Percentiles rank a stretch among this genome's conserved stretches.
phyloP scores from a whole-genome alignment of 1,284 basidiomycete species.

The Heliocybe sulcata region DNA sequence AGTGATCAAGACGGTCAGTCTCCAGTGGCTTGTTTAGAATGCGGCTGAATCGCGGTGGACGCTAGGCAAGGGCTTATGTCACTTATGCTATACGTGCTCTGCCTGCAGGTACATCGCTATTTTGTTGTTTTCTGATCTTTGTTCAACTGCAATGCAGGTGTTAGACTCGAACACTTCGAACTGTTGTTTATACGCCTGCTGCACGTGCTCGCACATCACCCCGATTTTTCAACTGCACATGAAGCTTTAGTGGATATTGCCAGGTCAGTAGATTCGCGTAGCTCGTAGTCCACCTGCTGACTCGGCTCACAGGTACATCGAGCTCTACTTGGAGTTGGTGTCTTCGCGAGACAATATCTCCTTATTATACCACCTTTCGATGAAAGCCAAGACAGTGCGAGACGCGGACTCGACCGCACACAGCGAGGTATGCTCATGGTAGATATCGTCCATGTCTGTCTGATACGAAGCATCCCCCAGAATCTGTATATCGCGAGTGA shows the following conservation, averaged over 20 bases:
- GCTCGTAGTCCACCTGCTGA: background rate
- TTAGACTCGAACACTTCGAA: slow-evolving; percentile 68
- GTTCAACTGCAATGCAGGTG: slow-evolving; percentile 26
- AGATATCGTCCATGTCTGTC: background rate
- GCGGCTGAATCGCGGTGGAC: background rate
- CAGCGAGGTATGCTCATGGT: slow-evolving; percentile 49
- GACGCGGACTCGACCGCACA: slow-evolving; percentile 62
- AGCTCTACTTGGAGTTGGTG: slow-evolving; percentile 81
- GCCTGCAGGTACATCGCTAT: slow-evolving; percentile 30
- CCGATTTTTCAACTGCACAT: slow-evolving; percentile 68
- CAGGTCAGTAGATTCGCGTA: slow-evolving; percentile 38
- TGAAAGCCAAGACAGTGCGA: slow-evolving; percentile 80
- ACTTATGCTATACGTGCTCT: slow-evolving; percentile 36
- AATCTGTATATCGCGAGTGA: slow-evolving; percentile 89
- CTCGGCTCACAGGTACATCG: slow-evolving; percentile 61
- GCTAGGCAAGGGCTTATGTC: slow-evolving; percentile 57
- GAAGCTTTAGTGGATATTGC: slow-evolving; percentile 67
- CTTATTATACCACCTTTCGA: slow-evolving; percentile 77
- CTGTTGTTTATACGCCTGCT: slow-evolving; percentile 81
- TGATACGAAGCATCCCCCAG: slow-evolving; percentile 29
- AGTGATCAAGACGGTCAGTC: slow-evolving; percentile 50
- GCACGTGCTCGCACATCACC: slow-evolving; percentile 89
- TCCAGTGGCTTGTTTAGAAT: background rate
- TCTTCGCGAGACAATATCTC: slow-evolving; percentile 74
- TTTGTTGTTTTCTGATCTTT: background rate